Evolutionary conservation across 169 alveolate genomes (phyloP), one percentile per base, ranked within the genome.

Genomic region (Babesia ovis): DNA sequence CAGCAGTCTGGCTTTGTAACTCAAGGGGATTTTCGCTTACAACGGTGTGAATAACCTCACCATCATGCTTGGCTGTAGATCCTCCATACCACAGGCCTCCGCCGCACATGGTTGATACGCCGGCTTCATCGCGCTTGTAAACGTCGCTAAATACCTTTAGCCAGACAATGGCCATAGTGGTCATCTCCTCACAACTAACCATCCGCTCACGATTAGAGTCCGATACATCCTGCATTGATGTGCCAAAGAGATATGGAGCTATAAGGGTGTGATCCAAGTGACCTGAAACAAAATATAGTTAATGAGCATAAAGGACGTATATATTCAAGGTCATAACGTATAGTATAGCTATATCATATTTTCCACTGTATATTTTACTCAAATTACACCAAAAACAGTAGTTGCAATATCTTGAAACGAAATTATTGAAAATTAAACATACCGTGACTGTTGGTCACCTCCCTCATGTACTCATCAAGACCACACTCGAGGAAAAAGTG

Each of bases 401-500:
- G n/a, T n/a, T n/a, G n/a, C n/a, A n/a, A n/a, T n/a, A n/a, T n/a
- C n/a, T n/a, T n/a, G n/a, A n/a, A n/a, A n/a, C n/a, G n/a, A n/a
- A n/a, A n/a, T n/a, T n/a, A n/a, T n/a, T n/a, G n/a, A n/a, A n/a
- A 39, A 8, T 9, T 14, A 39, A 39, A 14, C 74, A 20, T 60
- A 91, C 95, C 95, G 23, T 75, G 59, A 32, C 60, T 69, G 57
- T 86, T 82, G 50, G 88, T 82, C 53, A 85, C 84, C 53, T 86
- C 60, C 43, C 85, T 70, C 22, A 92, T 89, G 73, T 90, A 87
- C 56, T 92, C 95, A 64, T 74, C 85, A 57, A 92, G 85, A 46
- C 94, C 95, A 60, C 86, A 87, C 42, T 84, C 92, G 90, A 81
- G 71, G 20, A 92, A 84, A 69, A 86, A 83, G 53, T 92, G 94